Evolutionary conservation across 345 rosid species (phyloP).

Genomic region (Eucalyptus sp.): DNA sequence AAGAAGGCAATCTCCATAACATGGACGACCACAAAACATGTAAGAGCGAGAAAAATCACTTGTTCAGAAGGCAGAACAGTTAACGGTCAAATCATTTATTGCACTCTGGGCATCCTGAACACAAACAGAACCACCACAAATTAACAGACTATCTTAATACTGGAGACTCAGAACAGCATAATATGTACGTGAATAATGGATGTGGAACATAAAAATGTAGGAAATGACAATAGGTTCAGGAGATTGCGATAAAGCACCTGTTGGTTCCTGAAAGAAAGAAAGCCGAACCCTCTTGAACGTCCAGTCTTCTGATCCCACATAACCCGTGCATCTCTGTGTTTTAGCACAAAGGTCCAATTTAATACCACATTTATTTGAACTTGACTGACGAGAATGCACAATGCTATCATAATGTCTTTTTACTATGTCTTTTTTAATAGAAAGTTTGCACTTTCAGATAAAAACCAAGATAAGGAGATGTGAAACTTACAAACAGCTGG

Average conservation of each 20-base stretch:
- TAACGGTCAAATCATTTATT: constrained; percentile 88
- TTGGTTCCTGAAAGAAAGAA: constrained; percentile 92
- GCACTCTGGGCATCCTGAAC: constrained; percentile 96
- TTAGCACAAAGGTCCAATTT: neutral
- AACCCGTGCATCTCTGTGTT: constrained; percentile 71
- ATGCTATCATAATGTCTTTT: neutral
- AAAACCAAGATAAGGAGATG: neutral
- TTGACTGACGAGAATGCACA: neutral
- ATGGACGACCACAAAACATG: neutral
- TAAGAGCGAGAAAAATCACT: neutral
- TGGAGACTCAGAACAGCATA: too few species aligned
- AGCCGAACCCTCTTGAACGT: constrained; percentile 96
- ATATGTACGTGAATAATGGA: neutral
- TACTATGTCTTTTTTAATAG: neutral
- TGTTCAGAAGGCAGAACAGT: neutral
- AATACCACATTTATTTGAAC: neutral
- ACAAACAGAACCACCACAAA: neutral
- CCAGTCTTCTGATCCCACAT: constrained; percentile 99
- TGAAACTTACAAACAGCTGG: constrained; percentile 83
- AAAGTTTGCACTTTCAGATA: neutral
- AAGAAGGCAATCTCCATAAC: neutral
- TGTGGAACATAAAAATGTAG: neutral
- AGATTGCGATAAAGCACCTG: constrained; percentile 25
- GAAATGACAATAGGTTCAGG: neutral
- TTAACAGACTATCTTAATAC: neutral